Percentiles rank a stretch among this genome's conserved stretches.
phyloP scores from a whole-genome alignment of 768 basidiomycete species.

The Tricholoma hemisulphureum region DNA sequence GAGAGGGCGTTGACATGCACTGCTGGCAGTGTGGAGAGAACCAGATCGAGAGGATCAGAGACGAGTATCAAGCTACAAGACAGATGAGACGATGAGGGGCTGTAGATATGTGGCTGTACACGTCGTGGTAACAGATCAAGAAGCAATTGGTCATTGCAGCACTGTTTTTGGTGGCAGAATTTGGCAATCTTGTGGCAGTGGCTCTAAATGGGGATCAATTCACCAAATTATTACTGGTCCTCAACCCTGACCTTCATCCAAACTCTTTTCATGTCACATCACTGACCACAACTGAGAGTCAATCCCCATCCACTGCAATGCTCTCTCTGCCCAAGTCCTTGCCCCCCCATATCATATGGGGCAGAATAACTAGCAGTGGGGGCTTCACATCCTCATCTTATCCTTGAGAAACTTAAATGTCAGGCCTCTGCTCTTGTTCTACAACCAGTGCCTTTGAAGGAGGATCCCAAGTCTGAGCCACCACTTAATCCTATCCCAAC shows the following conservation, averaged over 20 bases:
- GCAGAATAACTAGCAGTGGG: background rate
- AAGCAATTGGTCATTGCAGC: slow-evolving; percentile 1
- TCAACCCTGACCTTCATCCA: slow-evolving; percentile 15
- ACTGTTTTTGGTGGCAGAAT: slow-evolving; percentile 19
- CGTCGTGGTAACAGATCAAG: too few relatives aligned
- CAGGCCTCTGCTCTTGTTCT: slow-evolving; percentile 19
- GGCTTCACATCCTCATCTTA: slow-evolving; percentile 7
- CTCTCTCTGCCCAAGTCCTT: background rate
- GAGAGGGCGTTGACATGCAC: too few relatives aligned
- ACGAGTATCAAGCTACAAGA: too few relatives aligned
- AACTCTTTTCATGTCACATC: background rate
- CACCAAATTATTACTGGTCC: slow-evolving; percentile 14
- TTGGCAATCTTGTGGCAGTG: slow-evolving; percentile 20
- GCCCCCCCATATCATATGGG: background rate
- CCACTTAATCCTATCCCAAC: slow-evolving; percentile 8
- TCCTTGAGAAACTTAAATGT: slow-evolving; percentile 18
- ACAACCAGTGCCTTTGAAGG: slow-evolving; percentile 1
- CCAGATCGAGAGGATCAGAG: too few relatives aligned
- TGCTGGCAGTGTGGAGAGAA: too few relatives aligned
- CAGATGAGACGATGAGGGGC: too few relatives aligned
- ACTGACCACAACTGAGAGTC: background rate
- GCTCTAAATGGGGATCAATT: slow-evolving; percentile 18
- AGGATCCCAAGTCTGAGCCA: slow-evolving; percentile 3
- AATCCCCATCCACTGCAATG: background rate
- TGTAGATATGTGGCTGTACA: too few relatives aligned